A percentile compares a stretch with the other conserved stretches of the same genome.
Evolutionary conservation across 1,284 basidiomycete genomes (phyloP).

Genomic region (Butyriboletus appendiculatus): DNA sequence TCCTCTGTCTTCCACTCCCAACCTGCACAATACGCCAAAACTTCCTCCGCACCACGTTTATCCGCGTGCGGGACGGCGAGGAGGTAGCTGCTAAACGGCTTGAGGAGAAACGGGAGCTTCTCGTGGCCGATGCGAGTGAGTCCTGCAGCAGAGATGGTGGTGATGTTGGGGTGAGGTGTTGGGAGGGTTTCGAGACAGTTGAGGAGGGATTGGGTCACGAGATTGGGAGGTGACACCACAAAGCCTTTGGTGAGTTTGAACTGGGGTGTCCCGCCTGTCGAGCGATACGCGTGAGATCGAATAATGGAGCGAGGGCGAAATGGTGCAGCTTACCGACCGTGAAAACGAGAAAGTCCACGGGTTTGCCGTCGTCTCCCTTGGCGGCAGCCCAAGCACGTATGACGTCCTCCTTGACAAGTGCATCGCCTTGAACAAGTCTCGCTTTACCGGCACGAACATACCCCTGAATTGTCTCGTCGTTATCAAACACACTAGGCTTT

Average conservation of each 20-base stretch:
- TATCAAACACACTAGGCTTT: slow-evolving; percentile 42
- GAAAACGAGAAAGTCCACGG: slow-evolving; percentile 28
- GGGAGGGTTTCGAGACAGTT: slow-evolving; percentile 34
- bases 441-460: slow-evolving; percentile 45
- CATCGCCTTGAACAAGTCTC: slow-evolving; percentile 49
- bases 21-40: slow-evolving; percentile 46
- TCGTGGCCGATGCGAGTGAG: slow-evolving; percentile 45
- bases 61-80: slow-evolving; percentile 51
- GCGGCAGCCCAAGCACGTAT: slow-evolving; percentile 43
- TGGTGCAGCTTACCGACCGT: slow-evolving; percentile 24
- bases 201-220: slow-evolving; percentile 31
- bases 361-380: slow-evolving; percentile 13
- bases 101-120: slow-evolving; percentile 49
- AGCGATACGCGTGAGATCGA: neutral
- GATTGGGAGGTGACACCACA: slow-evolving; percentile 27
- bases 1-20: slow-evolving; percentile 45
- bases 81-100: slow-evolving; percentile 45
- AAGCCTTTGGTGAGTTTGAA: slow-evolving; percentile 29
- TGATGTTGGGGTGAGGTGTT: slow-evolving; percentile 45
- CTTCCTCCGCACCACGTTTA: slow-evolving; percentile 56
- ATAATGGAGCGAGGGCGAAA: neutral
- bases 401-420: slow-evolving; percentile 45
- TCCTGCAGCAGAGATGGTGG: slow-evolving; percentile 55
- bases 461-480: slow-evolving; percentile 43
- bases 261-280: slow-evolving; percentile 17